A percentile compares a stretch with the other conserved stretches of the same genome.
These are phyloP conservation scores for Purshia tridentata DNA, from an alignment of 306 rosid species.

Conservation along the genomic window DNA sequence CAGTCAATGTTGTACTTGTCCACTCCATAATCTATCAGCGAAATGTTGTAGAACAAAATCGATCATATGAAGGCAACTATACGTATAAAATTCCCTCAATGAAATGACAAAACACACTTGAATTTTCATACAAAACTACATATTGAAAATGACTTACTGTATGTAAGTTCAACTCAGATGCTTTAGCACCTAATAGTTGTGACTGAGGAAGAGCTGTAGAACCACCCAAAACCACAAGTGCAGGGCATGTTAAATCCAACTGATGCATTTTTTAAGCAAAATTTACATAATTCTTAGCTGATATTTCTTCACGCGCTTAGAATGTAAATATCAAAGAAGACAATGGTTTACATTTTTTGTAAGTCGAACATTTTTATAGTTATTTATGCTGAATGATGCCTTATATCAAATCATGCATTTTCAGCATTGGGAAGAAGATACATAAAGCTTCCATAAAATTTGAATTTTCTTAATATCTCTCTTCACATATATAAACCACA, in stretches of 20 bases:
- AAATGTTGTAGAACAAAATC: slow-evolving; percentile 4
- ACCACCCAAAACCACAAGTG: slow-evolving; percentile 23
- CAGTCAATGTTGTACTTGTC: slow-evolving; percentile 60
- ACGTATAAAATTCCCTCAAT: background rate
- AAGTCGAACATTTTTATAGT: background rate
- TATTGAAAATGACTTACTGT: slow-evolving; percentile 46
- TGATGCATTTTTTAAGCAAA: background rate
- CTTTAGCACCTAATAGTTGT: slow-evolving; percentile 40
- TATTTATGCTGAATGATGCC: background rate
- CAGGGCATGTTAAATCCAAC: background rate
- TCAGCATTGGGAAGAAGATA: background rate
- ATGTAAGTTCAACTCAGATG: slow-evolving; percentile 58
- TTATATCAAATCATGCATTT: background rate
- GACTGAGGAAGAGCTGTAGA: slow-evolving; percentile 40
- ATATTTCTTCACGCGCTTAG: no score
- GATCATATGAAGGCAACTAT: background rate
- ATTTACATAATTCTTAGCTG: background rate
- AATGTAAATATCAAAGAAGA: background rate
- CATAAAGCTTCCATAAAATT: background rate
- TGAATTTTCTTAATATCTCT: background rate
- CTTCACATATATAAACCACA: background rate
- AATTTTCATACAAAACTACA: background rate
- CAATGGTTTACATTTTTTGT: background rate
- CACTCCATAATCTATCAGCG: slow-evolving; percentile 55
- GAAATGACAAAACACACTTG: background rate